phyloP scores from a whole-genome alignment of 73 alveolate species.

The Urostyla sp. region DNA sequence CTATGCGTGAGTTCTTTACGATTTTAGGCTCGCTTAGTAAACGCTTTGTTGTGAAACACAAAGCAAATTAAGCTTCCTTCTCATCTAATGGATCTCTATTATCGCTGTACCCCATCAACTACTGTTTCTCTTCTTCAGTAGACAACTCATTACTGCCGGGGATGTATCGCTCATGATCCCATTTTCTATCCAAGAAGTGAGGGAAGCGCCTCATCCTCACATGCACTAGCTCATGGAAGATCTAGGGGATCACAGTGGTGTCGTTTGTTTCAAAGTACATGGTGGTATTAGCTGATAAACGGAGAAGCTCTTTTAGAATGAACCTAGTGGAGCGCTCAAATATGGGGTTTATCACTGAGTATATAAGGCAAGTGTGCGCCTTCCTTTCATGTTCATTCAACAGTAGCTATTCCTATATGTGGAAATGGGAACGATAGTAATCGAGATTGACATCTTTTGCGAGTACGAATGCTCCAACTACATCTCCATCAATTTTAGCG shows the following conservation, averaged over 20 bases:
- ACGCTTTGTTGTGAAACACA: constrained; percentile 93
- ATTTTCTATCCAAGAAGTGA: constrained; percentile 92
- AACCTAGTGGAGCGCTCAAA: constrained; percentile 89
- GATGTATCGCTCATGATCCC: constrained; percentile 93
- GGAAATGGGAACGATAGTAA: constrained; percentile 95
- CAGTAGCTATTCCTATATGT: constrained; percentile 92
- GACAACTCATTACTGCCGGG: constrained; percentile 72
- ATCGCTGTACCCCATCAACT: constrained; percentile 87
- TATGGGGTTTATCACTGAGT: constrained; percentile 91
- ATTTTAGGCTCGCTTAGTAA: constrained; percentile 91
- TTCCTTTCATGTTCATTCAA: constrained; percentile 92
- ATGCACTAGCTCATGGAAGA: constrained; percentile 93
- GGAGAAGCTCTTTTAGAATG: constrained; percentile 93
- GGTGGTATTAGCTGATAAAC: constrained; percentile 94
- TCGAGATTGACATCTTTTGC: constrained; percentile 93
- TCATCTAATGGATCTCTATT: constrained; percentile 95
- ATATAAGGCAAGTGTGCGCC: constrained; percentile 93
- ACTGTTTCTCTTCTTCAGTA: constrained; percentile 81
- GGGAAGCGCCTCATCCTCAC: constrained; percentile 98
- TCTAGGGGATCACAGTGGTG: constrained; percentile 88
- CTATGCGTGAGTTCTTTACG: constrained; percentile 96
- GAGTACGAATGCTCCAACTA: constrained; percentile 91
- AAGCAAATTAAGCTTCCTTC: constrained; percentile 91
- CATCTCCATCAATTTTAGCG: constrained; percentile 81
- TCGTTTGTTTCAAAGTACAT: constrained; percentile 95